Evolutionary conservation across 441 rosid species (phyloP), one percentile per base, ranked within the genome.

Genomic region (Geranium incanum): DNA sequence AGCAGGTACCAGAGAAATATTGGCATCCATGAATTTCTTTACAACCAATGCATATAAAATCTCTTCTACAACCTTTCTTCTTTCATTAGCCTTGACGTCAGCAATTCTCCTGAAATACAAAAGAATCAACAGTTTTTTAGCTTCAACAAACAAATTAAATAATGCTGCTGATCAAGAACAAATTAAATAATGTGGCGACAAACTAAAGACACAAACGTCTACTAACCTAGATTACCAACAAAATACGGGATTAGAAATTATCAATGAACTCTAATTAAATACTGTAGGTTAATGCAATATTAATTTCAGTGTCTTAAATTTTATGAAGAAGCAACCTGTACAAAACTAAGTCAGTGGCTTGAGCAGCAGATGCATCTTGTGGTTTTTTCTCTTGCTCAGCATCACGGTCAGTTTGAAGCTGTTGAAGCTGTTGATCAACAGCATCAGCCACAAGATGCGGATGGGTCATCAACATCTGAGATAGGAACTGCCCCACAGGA

Each of bases 401-500:
- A 69, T 90, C 95, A 2, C 89, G 93, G 64, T 88, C 97, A 0
- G 85, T 88, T 76, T 85, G 95, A 45, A 94, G 97, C 83, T 90
- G 98, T 36, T 91, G 91, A 50, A 94, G 96, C 84, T 90, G 95
- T 78, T 94, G 93, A 76, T 91, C 98, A 59, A 90, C 97, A 1
- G 98, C 98, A 37, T 92, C 98, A 65, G 92, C 93, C 71, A 91
- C 84, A 55, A 92, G 97, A 80, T 94, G 95, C 3, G 98, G 97
- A 74, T 94, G 97, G 71, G 84, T 92, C 39, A 80, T 55, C 78
- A 94, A 77, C 39, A 94, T 92, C 85, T 92, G 92, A 16, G 90
- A 83, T 76, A 94, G 79, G 70, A 94, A 87, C 82, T 88, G 95
- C 48, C 97, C 97, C 13, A 86, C 80, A 0, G 97, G 97, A 50